These are phyloP conservation scores for Corymbia calophylla DNA, from an alignment of 441 rosid genomes.

Conservation along the genomic window DNA sequence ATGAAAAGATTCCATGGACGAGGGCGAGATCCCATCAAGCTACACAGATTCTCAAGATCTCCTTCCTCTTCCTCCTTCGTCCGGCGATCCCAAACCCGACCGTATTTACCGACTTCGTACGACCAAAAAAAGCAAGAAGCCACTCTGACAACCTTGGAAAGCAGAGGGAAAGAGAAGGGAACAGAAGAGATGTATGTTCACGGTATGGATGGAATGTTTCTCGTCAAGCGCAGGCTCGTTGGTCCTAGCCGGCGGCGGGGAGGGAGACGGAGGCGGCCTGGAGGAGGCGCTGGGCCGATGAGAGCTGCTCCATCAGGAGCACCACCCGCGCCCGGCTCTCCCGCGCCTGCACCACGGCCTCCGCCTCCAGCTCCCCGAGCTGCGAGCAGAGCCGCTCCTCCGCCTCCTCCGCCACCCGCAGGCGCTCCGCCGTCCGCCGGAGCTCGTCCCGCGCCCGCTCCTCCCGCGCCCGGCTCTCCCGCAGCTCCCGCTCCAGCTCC, in stretches of 20 bases:
- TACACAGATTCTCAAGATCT: neutral
- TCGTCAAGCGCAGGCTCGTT: neutral
- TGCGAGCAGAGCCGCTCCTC: constrained; percentile 74
- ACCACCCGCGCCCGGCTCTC: constrained; percentile 51
- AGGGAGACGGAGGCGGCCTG: constrained; percentile 15
- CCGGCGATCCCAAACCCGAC: neutral
- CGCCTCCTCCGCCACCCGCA: constrained; percentile 70
- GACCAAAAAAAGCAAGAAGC: neutral
- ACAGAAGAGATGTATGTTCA: neutral
- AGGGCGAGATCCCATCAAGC: neutral
- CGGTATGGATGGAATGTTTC: too few relatives aligned
- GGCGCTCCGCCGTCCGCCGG: constrained; percentile 30
- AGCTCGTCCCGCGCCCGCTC: constrained; percentile 51
- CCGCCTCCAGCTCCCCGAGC: constrained; percentile 80
- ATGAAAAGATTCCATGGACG: neutral
- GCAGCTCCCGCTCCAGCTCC: constrained; percentile 56
- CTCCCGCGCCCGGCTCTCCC: constrained; percentile 52
- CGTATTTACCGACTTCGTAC: neutral
- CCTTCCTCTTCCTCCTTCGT: neutral
- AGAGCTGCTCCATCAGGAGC: constrained; percentile 53
- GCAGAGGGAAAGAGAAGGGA: neutral
- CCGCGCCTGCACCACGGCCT: constrained; percentile 64
- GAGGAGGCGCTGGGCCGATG: constrained; percentile 6
- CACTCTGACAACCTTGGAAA: neutral
- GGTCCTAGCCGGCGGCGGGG: neutral